phyloP scores from a whole-genome alignment of 768 basidiomycete species.

The Xerocomellus chrysenteron region DNA sequence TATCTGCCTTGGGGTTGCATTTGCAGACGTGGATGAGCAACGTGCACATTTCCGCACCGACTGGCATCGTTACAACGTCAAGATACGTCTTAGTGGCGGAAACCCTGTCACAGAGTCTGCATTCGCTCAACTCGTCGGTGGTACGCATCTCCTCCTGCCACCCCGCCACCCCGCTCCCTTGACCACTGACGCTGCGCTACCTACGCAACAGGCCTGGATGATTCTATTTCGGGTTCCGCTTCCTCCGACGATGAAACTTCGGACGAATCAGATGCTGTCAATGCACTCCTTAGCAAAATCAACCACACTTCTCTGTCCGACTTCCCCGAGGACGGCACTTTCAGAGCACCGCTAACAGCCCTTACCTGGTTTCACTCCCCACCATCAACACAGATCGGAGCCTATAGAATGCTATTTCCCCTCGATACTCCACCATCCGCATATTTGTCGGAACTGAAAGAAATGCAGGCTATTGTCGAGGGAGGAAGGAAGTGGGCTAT shows the following conservation, averaged over 20 bases:
- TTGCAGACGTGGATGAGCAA: conserved; percentile 78
- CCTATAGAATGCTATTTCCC: conserved; percentile 80
- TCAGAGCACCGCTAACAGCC: conserved; percentile 58
- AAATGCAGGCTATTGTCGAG: conserved; percentile 56
- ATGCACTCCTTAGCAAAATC: conserved; percentile 63
- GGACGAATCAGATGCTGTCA: conserved; percentile 65
- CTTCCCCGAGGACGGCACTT: conserved; percentile 40
- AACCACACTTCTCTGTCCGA: conserved; percentile 46
- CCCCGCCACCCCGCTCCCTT: background rate
- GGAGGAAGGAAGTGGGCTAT: conserved; percentile 83
- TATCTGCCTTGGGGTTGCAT: conserved; percentile 67
- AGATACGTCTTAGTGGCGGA: conserved; percentile 66
- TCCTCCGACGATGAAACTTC: conserved; percentile 60
- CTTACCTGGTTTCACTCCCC: conserved; percentile 90
- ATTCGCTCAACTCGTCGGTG: conserved; percentile 79
- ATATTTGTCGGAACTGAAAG: conserved; percentile 61
- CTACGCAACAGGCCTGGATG: conserved; percentile 58
- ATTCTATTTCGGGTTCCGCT: conserved; percentile 90
- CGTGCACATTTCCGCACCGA: conserved; percentile 87
- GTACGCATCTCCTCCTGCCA: conserved; percentile 40
- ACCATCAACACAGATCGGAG: conserved; percentile 83
- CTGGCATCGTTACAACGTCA: conserved; percentile 99
- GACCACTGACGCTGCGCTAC: background rate
- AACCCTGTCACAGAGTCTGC: conserved; percentile 63
- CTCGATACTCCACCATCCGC: conserved; percentile 35